Evolutionary conservation across 495 filamentous ascomycete species (phyloP), one percentile per base, ranked within the genome.

Genomic region (Neurospora sp.): DNA sequence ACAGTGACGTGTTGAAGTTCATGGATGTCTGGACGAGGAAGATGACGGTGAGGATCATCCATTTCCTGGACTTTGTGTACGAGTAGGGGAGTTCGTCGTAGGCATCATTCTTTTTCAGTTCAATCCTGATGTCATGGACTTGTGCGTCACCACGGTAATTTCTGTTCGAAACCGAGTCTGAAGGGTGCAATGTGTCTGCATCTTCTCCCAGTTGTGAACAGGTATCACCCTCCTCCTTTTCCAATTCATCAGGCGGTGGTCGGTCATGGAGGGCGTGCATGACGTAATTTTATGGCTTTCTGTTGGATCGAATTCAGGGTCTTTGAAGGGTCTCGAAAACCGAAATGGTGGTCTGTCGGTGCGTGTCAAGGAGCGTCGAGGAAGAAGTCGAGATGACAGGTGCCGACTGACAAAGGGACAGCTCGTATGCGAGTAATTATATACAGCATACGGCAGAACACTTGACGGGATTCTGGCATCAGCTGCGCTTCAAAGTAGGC

Each of bases 1-100:
- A 94, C 12, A 93, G 85, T 39, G 88, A 89, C 11, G 90, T 91
- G 84, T 94, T 94, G 85, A 94, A 92, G 84, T 95, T 95, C 92
- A 95, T 95, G 5, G 92, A 93, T 70, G 90, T 89, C 76, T 94
- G 92, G 8, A 95, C 90, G 49, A 87, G 78, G 83, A 93, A 93
- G 79, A 95, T 91, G 74, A 93, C 86, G 37, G 84, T 87, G 49
- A 94, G 85, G 77, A 94, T 91, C 70, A 78, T 86, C 92, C 92
- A 95, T 80, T 93, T 93, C 85, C 90, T 93, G 83, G 86, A 86
- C n/a, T 73, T 74, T 0, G 91, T 83, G 75, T 88, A 94, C 62
- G 80, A 82, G 78, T 87, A 93, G 42, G 91, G 92, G 1, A 93
- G 86, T 71, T 90, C 86, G 20, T 89, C 87, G 77, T 88, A 90